Base-by-base conservation (phyloP, 1,139 yeast species). In the Casaregolazyma lundiana region DNA sequence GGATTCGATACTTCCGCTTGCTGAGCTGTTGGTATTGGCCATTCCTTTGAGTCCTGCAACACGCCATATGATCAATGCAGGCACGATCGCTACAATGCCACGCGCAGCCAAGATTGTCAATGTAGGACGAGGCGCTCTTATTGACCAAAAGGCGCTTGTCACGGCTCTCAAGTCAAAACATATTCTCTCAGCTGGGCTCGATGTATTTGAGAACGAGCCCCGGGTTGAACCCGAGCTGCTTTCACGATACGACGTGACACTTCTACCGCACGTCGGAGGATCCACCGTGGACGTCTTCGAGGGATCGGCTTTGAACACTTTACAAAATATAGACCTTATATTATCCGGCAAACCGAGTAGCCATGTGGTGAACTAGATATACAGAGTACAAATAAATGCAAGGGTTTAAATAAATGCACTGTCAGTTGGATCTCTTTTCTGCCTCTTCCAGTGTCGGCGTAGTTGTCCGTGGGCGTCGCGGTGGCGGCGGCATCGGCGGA, bases 191-290 rank as follows among this genome's bases (percentile, higher is more conserved):
- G 92, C 83, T 13, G 97, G 96, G 0, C 68, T 87, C 39, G 96
- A 88, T 59, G 96, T 88, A 4, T 86, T 71, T 64, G 84, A 80
- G 56, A 63, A 75, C 35, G 96, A 88, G 64, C 90, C 90, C 2
- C 46, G 50, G 0, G 73, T 84, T 9, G 74, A 78, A 52, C 72
- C 72, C 11, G 78, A 69, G 24, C 72, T 84, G 43, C 57, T 76
- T 24, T 66, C 68, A 11, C 73, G 94, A 58, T 73, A 79, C 59
- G 88, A 86, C 62, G 88, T 84, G n/a, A 69, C 82, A 0, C 65
- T 84, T 43, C 76, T 87, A 13, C 95, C 95, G 7, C 95, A 86
- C 63, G 63, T 83, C 32, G 95, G 90, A 0, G 81, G 90, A 20
- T 78, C 88, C 0, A 82, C 94, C 0, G 65, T 67, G 30, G 77